These are phyloP conservation scores for Collybia sordida DNA, from an alignment of 768 basidiomycete genomes.

Conservation along the genomic window DNA sequence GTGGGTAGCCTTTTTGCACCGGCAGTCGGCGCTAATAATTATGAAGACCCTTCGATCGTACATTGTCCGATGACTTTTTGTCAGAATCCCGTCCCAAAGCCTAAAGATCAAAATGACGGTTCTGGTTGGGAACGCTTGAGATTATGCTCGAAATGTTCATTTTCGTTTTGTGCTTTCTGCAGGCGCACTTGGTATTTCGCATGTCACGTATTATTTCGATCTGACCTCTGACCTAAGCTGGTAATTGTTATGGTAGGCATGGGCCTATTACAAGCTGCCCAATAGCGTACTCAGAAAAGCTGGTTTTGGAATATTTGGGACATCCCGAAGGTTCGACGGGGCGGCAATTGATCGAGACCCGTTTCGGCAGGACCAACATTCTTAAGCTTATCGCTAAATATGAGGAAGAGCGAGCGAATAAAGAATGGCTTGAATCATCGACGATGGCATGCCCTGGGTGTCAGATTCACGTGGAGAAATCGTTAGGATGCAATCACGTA, in stretches of 20 bases:
- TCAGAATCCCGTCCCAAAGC: slow-evolving; percentile 74
- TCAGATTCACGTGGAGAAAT: slow-evolving; percentile 70
- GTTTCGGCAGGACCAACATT: slow-evolving; percentile 65
- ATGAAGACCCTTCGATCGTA: slow-evolving; percentile 71
- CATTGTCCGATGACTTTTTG: slow-evolving; percentile 82
- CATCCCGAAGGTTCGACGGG: slow-evolving; percentile 50
- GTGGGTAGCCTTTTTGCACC: slow-evolving; percentile 30
- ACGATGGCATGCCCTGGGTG: slow-evolving; percentile 80
- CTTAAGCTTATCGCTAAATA: slow-evolving; percentile 58
- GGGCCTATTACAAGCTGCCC: slow-evolving; percentile 75
- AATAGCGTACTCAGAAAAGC: slow-evolving; percentile 60
- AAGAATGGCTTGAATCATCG: slow-evolving; percentile 65
- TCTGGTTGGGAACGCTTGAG: slow-evolving; percentile 73
- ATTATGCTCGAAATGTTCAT: slow-evolving; percentile 67
- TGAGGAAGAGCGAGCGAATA: slow-evolving; percentile 74
- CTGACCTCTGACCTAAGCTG: background rate
- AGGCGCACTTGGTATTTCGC: slow-evolving; percentile 67
- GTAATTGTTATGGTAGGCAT: slow-evolving; percentile 62
- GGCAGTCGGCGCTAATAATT: background rate
- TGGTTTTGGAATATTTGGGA: slow-evolving; percentile 68
- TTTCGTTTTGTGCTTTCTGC: slow-evolving; percentile 84
- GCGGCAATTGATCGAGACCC: slow-evolving; percentile 54
- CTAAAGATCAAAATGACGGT: slow-evolving; percentile 48
- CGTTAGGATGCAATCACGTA: slow-evolving; percentile 87
- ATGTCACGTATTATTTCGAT: background rate